phyloP scores from a whole-genome alignment of 768 basidiomycete species.

The Hygrocybe punicea region DNA sequence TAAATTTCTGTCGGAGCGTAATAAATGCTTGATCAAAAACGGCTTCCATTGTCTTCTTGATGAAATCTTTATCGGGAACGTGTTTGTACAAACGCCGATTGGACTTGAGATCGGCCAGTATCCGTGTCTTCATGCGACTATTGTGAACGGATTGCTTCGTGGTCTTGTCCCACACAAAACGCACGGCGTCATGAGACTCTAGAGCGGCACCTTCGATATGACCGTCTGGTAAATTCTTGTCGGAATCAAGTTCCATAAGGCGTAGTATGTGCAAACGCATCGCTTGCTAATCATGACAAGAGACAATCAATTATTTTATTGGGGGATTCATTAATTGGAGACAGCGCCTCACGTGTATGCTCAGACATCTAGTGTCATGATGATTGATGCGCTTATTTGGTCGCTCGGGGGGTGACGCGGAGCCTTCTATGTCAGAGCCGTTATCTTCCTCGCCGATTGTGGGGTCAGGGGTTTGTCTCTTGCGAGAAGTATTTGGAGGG shows the following conservation, averaged over 20 bases:
- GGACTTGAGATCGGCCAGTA: slow-evolving; percentile 57
- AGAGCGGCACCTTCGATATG: slow-evolving; percentile 53
- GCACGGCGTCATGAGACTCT: slow-evolving; percentile 51
- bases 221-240: slow-evolving; percentile 59
- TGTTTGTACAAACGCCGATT: slow-evolving; percentile 57
- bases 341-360: slow-evolving; percentile 55
- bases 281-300: slow-evolving; percentile 48
- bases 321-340: background rate
- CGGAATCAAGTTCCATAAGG: slow-evolving; percentile 54
- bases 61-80: slow-evolving; percentile 64
- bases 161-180: slow-evolving; percentile 80
- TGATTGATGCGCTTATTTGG: slow-evolving; percentile 51
- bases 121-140: slow-evolving; percentile 61
- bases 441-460: slow-evolving; percentile 40
- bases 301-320: background rate
- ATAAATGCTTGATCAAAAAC: slow-evolving; percentile 70
- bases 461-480: slow-evolving; percentile 29
- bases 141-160: slow-evolving; percentile 73
- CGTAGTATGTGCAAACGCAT: slow-evolving; percentile 64
- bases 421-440: slow-evolving; percentile 30
- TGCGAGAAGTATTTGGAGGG: slow-evolving; percentile 20
- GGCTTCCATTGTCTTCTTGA: slow-evolving; percentile 54
- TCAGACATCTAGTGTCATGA: slow-evolving; percentile 62
- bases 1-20: slow-evolving; percentile 66
- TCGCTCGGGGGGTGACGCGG: slow-evolving; percentile 29